These are phyloP conservation scores for Thozetella sp. DNA, from an alignment of 495 filamentous ascomycete species.

Conservation along the genomic window DNA sequence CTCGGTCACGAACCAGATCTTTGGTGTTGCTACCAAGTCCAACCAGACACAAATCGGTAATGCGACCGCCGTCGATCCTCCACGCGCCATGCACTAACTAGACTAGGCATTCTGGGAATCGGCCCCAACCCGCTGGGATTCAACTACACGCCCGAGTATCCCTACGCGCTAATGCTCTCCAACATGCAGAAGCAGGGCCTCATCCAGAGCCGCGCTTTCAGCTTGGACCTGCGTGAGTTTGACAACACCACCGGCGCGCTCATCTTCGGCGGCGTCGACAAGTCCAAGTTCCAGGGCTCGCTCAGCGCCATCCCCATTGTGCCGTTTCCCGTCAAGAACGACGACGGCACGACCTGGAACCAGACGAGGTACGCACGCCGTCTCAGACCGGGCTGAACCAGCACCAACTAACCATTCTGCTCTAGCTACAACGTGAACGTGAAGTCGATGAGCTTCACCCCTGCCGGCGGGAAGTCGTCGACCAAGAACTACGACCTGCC, in stretches of 20 bases:
- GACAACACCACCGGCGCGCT: slow-evolving; percentile 62
- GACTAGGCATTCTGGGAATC: slow-evolving; percentile 73
- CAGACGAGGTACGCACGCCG: not conserved
- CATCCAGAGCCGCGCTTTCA: slow-evolving; percentile 71
- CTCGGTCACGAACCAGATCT: slow-evolving; percentile 27
- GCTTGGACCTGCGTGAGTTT: slow-evolving; percentile 55
- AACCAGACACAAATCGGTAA: slow-evolving; percentile 52
- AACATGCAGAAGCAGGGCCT: slow-evolving; percentile 56
- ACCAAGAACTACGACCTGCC: slow-evolving; percentile 4
- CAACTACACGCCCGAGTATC: slow-evolving; percentile 19
- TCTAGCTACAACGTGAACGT: slow-evolving; percentile 6
- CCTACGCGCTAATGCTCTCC: slow-evolving; percentile 66
- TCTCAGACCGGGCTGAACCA: not conserved
- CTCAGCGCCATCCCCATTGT: slow-evolving; percentile 41
- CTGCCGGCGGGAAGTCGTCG: not conserved
- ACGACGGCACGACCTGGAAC: not conserved
- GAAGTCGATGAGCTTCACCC: slow-evolving; percentile 5
- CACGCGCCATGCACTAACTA: no score
- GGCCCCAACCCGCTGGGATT: slow-evolving; percentile 51
- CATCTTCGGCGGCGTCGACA: slow-evolving; percentile 79
- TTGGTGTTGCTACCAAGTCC: slow-evolving; percentile 31
- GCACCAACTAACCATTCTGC: not conserved
- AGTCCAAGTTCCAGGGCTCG: slow-evolving; percentile 64
- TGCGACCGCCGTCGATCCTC: no score
- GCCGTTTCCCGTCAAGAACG: slow-evolving; percentile 4